A percentile compares a stretch with the other conserved stretches of the same genome.
Conservation (phyloP, 2,329 filamentous ascomycete genomes). For the Aspergillus sp. region DNA sequence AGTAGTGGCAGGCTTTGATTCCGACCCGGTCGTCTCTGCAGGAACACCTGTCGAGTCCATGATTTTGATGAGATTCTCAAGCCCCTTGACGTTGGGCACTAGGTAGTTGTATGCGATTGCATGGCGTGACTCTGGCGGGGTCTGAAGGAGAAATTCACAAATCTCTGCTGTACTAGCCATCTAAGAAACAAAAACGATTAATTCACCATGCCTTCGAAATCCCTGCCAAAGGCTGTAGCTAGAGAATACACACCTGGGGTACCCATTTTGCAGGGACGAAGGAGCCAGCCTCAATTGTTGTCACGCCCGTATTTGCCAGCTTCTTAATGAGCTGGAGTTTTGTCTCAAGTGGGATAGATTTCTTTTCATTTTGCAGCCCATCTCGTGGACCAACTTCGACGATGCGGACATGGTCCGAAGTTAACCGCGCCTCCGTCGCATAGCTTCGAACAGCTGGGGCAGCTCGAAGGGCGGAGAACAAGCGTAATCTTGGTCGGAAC, state of each 20-base stretch:
- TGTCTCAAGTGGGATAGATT: conserved; percentile 41
- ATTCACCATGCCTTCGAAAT: not conserved
- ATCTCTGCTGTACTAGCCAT: conserved; percentile 63
- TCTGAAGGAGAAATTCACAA: conserved; percentile 49
- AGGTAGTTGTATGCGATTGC: conserved; percentile 63
- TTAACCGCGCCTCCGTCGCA: conserved; percentile 37
- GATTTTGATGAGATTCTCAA: conserved; percentile 55
- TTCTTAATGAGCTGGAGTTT: conserved; percentile 47
- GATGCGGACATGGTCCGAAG: conserved; percentile 47
- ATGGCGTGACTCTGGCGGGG: conserved; percentile 45
- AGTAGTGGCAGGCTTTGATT: conserved; percentile 29
- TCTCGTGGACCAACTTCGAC: conserved; percentile 52
- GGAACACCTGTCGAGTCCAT: conserved; percentile 41
- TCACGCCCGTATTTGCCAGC: conserved; percentile 45
- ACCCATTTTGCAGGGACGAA: conserved; percentile 53
- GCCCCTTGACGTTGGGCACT: conserved; percentile 58
- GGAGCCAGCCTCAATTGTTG: conserved; percentile 49
- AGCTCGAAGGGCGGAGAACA: conserved; percentile 24
- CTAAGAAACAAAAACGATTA: conserved; percentile 27
- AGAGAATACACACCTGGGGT: conserved; percentile 40
- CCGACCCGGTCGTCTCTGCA: conserved; percentile 21
- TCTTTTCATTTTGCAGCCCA: conserved; percentile 51
- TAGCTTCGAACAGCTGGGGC: conserved; percentile 22
- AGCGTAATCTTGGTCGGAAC: conserved; percentile 18
- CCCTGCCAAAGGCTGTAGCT: too few species aligned